Conservation (phyloP, 371 early-diverging fungal species). For the Lichtheimia corymbifera region DNA sequence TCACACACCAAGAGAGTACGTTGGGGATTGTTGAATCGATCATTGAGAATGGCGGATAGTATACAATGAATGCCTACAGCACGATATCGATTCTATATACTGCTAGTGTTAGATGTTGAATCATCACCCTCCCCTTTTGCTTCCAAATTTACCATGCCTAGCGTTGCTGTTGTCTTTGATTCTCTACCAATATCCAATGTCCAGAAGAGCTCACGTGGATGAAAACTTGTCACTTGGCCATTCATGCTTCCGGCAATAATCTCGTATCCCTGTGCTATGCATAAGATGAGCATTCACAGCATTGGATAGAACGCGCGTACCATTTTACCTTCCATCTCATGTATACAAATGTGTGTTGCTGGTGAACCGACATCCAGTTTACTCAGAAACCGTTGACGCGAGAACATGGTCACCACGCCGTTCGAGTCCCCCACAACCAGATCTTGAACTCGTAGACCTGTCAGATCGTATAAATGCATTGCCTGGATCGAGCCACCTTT, state of each 20-base stretch:
- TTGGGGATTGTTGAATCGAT: constrained; percentile 34
- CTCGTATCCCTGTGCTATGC: constrained; percentile 42
- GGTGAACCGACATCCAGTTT: constrained; percentile 40
- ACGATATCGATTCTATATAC: constrained; percentile 1
- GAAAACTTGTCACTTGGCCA: constrained; percentile 46
- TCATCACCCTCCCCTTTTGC: neutral
- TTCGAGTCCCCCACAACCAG: constrained; percentile 53
- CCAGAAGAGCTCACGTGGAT: constrained; percentile 47
- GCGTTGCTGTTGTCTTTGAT: constrained; percentile 30
- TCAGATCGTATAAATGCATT: constrained; percentile 42
- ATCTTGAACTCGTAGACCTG: constrained; percentile 43
- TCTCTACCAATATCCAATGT: constrained; percentile 41
- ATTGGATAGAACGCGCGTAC: neutral
- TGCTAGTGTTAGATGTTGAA: neutral
- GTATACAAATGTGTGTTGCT: constrained; percentile 36
- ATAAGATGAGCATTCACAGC: neutral
- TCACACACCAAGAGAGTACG: constrained; percentile 44
- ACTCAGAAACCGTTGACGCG: constrained; percentile 47
- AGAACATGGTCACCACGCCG: constrained; percentile 47
- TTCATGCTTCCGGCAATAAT: constrained; percentile 47
- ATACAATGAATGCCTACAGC: constrained; percentile 31
- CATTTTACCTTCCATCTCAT: neutral
- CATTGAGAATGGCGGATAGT: constrained; percentile 33
- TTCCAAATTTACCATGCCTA: constrained; percentile 19
- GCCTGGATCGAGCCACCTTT: constrained; percentile 50